Percentiles rank a stretch among this genome's conserved stretches.
phyloP scores from a whole-genome alignment of 2,329 filamentous ascomycete genomes.

The Leptographium galeiforme region DNA sequence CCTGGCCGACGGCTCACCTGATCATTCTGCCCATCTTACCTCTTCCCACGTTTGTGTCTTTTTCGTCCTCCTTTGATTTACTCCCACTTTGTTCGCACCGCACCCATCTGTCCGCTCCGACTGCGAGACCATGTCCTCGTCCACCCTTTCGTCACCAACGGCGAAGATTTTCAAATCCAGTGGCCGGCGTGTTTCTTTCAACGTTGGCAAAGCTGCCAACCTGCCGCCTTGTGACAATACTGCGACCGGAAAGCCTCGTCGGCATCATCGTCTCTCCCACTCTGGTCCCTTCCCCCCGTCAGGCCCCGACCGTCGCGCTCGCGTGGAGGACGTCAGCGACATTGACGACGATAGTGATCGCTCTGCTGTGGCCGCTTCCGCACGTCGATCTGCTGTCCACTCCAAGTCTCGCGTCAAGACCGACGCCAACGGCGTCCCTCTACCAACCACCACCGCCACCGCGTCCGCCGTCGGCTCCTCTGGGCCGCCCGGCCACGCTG shows the following conservation, averaged over 20 bases:
- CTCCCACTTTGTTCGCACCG: not conserved
- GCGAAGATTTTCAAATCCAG: not conserved
- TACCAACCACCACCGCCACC: conserved; percentile 4
- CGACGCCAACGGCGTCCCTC: not conserved
- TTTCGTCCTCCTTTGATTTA: not conserved
- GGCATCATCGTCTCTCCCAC: not conserved
- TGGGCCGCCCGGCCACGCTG: not conserved
- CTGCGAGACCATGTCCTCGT: conserved; percentile 5
- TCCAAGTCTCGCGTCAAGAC: not conserved
- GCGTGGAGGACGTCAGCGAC: conserved; percentile 3
- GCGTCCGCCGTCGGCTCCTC: conserved; percentile 3
- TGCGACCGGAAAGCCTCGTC: not conserved
- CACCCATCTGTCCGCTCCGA: not conserved
- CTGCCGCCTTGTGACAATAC: not conserved
- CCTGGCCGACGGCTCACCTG: too few relatives aligned
- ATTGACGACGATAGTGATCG: not conserved
- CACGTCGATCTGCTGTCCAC: not conserved
- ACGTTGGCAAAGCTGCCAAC: not conserved
- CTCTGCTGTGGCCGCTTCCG: not conserved
- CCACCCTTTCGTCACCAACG: not conserved
- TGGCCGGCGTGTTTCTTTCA: conserved; percentile 8
- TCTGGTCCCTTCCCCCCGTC: not conserved
- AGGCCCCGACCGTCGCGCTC: conserved; percentile 3
- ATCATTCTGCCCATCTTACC: too few relatives aligned
- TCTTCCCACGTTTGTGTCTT: not conserved